A percentile compares a stretch with the other conserved stretches of the same genome.
These are phyloP conservation scores for Pochonia chlamydosporia DNA, from an alignment of 2,329 filamentous ascomycete genomes.

Conservation along the genomic window DNA sequence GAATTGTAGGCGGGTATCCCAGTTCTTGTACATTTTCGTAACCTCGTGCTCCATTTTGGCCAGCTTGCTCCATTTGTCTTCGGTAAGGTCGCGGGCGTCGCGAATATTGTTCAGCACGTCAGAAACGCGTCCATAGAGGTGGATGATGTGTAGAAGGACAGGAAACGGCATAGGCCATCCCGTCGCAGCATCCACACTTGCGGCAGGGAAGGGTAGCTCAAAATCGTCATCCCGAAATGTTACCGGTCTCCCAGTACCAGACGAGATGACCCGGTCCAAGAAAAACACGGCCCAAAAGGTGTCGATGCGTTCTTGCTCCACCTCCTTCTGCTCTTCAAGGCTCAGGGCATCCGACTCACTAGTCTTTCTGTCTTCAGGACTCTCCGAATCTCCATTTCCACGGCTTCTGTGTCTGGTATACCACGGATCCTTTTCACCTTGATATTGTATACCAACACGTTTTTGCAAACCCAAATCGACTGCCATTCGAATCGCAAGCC, in stretches of 20 bases:
- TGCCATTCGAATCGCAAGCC: constrained; percentile 78
- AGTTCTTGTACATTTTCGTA: constrained; percentile 64
- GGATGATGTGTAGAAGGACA: constrained; percentile 74
- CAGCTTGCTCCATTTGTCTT: constrained; percentile 66
- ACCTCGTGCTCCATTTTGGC: constrained; percentile 75
- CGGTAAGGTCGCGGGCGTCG: constrained; percentile 65
- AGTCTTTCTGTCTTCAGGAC: constrained; percentile 35
- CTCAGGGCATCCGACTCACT: constrained; percentile 34
- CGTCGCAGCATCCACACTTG: constrained; percentile 45
- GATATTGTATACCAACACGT: constrained; percentile 63
- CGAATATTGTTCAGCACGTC: constrained; percentile 80
- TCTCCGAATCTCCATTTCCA: constrained; percentile 25
- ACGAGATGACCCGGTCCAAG: constrained; percentile 80
- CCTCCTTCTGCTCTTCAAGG: constrained; percentile 52
- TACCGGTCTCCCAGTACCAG: constrained; percentile 76
- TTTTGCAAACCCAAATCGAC: constrained; percentile 78
- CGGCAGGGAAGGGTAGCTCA: constrained; percentile 63
- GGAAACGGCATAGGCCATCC: constrained; percentile 76
- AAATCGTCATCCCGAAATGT: constrained; percentile 82
- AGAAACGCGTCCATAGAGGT: constrained; percentile 78
- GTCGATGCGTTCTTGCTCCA: constrained; percentile 77
- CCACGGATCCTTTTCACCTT: constrained; percentile 47
- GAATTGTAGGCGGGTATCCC: constrained; percentile 72
- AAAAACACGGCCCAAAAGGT: constrained; percentile 91
- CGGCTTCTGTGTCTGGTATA: constrained; percentile 39